Evolutionary conservation across 106 monocot genomes (phyloP), one percentile per base, ranked within the genome.

Genomic region (Dendrobium catenatum): DNA sequence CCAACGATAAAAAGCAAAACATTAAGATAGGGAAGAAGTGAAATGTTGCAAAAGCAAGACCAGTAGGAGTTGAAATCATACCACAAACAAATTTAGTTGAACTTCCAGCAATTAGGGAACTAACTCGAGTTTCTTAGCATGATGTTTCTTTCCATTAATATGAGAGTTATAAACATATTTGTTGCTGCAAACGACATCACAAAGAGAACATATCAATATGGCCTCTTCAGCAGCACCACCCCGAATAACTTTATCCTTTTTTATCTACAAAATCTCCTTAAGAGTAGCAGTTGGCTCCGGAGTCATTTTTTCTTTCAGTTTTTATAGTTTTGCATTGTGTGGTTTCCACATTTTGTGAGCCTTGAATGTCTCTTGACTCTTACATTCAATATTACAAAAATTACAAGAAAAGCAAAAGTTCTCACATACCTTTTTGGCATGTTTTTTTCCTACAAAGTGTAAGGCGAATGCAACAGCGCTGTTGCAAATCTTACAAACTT

Each of bases 111-210:
- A 13, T 10, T 4, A 31, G 31, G 33, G 15, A 70, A 33, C 33
- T 9, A 70, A 37, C 70, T 22, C 2, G 31, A 13, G 15, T 13
- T 3, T 31, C 42, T 42, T 78, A 6, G 77, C 27, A 43, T 76
- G 66, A 61, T 93, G 95, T 76, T 86, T 95, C 68, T 82, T 64
- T 0, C 92, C 86, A 9, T 67, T 73, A 41, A 90, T 66, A 81
- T 90, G 92, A 26, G 16, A 78, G 29, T 79, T 49, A 29, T 84
- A 89, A 4, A 90, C 95, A 13, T 44, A 66, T 20, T 90, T 78
- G 6, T 87, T 87, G 79, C 90, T 95, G 88, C 92, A 90, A 10
- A 90, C 95, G 8, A 95, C 77, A 42, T 95, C 89, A 79, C 92
- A 92, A 11, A 85, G 20, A 2, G 75, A 55, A 82, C 92, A 95